Conservation (phyloP, 352 stramenopile species). For the Globisporangium camurandrum region DNA sequence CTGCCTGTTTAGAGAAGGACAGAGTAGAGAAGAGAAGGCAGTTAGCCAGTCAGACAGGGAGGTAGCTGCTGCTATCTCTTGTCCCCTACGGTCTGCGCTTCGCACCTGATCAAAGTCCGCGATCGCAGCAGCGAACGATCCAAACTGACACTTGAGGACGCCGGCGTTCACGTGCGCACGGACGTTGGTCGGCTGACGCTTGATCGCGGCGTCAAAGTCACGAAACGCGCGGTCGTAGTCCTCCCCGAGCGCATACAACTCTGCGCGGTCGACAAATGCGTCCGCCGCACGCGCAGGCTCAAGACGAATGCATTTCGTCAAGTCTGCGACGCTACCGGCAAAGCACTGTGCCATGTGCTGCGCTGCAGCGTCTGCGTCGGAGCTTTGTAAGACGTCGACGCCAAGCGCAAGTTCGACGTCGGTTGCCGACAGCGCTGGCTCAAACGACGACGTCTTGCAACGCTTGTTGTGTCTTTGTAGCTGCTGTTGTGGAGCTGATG, state of each 20-base stretch:
- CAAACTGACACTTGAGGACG: constrained; percentile 77
- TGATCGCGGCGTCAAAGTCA: constrained; percentile 46
- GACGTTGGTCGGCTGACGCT: constrained; percentile 36
- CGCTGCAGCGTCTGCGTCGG: no score
- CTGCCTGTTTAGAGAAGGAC: constrained; percentile 11
- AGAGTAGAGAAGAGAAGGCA: background rate
- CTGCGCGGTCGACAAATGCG: constrained; percentile 58
- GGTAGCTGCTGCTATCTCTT: no score
- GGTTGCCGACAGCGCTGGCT: constrained; percentile 25
- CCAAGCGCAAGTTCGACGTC: constrained; percentile 43
- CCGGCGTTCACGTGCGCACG: constrained; percentile 53
- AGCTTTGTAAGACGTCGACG: no score
- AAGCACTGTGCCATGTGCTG: constrained; percentile 56
- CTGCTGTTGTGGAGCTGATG: background rate
- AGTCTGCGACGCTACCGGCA: constrained; percentile 41
- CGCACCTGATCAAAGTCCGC: constrained; percentile 46
- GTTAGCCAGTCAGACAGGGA: background rate
- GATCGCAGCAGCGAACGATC: constrained; percentile 50
- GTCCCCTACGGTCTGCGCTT: background rate
- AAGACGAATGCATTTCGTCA: constrained; percentile 54
- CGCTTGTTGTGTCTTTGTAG: constrained; percentile 2
- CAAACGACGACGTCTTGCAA: constrained; percentile 26
- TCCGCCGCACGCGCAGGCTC: constrained; percentile 46
- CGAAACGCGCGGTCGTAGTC: constrained; percentile 56
- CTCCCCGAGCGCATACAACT: constrained; percentile 52